phyloP scores from a whole-genome alignment of 192 early-diverging fungal species.

The Coemansia sp. region DNA sequence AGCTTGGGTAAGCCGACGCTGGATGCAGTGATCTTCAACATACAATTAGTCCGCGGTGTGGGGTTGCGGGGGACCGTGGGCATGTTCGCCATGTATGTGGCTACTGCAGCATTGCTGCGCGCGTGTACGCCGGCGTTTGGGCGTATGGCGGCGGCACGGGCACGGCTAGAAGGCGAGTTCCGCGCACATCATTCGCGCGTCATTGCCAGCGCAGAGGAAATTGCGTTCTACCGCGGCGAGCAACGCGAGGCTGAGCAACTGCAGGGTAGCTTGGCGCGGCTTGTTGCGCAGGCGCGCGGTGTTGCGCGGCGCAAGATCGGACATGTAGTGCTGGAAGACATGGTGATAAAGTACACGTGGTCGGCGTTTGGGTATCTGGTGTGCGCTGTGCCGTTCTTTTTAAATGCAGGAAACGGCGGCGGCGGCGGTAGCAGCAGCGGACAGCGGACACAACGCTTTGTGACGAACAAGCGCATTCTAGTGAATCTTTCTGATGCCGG shows the following conservation, averaged over 20 bases:
- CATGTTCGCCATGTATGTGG: slow-evolving; percentile 74
- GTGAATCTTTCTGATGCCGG: slow-evolving; percentile 88
- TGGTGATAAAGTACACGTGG: slow-evolving; percentile 97
- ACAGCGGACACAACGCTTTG: slow-evolving; percentile 75
- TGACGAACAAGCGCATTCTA: slow-evolving; percentile 91
- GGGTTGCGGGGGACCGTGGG: slow-evolving; percentile 81
- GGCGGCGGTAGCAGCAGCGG: slow-evolving; percentile 19
- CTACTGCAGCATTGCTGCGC: slow-evolving; percentile 76
- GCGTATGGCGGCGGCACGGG: slow-evolving; percentile 88
- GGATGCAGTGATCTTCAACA: slow-evolving; percentile 91
- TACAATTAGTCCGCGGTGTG: slow-evolving; percentile 81
- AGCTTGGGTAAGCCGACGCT: slow-evolving; percentile 94
- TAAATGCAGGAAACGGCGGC: slow-evolving; percentile 53
- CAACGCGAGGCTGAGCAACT: slow-evolving; percentile 78
- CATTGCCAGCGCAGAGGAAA: slow-evolving; percentile 95
- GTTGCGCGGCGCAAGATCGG: slow-evolving; percentile 80
- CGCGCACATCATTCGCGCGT: slow-evolving; percentile 90
- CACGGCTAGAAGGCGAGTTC: slow-evolving; percentile 90
- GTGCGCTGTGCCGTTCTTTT: slow-evolving; percentile 86
- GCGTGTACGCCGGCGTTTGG: slow-evolving; percentile 92
- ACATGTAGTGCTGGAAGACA: slow-evolving; percentile 94
- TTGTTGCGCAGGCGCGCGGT: slow-evolving; percentile 80
- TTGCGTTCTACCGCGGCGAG: slow-evolving; percentile 88
- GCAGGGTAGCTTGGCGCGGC: slow-evolving; percentile 67
- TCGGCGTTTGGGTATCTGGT: slow-evolving; percentile 83